A percentile compares a stretch with the other conserved stretches of the same genome.
phyloP scores from a whole-genome alignment of 495 filamentous ascomycete genomes.

The Hamigera avellanea region DNA sequence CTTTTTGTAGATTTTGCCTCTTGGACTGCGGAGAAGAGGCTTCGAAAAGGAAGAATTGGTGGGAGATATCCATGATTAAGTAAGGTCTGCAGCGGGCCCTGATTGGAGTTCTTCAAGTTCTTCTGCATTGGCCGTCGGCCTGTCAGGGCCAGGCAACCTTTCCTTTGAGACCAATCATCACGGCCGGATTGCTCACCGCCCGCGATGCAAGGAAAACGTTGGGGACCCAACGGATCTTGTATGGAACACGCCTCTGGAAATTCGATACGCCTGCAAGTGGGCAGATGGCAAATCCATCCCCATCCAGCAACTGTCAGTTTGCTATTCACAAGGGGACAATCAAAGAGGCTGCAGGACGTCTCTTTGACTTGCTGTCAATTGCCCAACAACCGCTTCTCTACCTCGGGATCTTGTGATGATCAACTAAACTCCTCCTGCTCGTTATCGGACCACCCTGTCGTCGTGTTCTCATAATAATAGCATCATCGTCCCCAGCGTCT shows the following conservation, averaged over 20 bases:
- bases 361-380: not conserved
- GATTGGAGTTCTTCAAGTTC: no score
- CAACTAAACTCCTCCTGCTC: not conserved
- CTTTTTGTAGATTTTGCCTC: no score
- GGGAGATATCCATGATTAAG: no score
- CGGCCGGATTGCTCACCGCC: slow-evolving; percentile 3
- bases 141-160: no score
- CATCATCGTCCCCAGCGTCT: slow-evolving; percentile 1
- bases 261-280: slow-evolving; percentile 10
- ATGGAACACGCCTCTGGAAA: slow-evolving; percentile 8
- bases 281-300: no score
- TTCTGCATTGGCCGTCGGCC: no score
- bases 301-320: no score
- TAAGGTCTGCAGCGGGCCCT: no score
- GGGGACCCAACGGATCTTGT: slow-evolving; percentile 12
- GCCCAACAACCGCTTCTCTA: slow-evolving; percentile 21
- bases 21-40: no score
- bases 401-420: slow-evolving; percentile 29
- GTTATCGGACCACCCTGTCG: not conserved
- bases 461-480: not conserved
- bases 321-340: no score
- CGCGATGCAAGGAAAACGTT: slow-evolving; percentile 10
- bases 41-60: no score
- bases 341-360: not conserved
- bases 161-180: not conserved